Base-by-base conservation (phyloP, 305 asterid species). In the Fraxinus xanthoxyloides region DNA sequence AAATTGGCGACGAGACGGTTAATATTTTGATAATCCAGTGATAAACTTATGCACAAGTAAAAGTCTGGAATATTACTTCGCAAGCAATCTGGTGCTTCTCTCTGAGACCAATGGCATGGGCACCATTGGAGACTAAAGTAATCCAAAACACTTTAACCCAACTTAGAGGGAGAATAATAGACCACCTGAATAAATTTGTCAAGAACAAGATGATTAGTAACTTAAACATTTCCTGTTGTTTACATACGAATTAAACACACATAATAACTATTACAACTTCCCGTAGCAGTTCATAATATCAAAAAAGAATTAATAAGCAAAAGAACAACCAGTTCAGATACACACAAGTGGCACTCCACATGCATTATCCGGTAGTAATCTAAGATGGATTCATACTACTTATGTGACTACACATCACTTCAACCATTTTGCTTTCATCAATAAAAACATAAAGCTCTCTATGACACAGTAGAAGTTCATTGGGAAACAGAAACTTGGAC, bases 71-170 rank as follows among this genome's bases (percentile, higher is more conserved):
- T 79, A 90, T 88, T 87, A 93, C 99, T 86, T 93, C 97, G 78
- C 94, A 79, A 31, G 99, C 90, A 85, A 93, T 88, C 97, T 97
- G 92, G 38, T 86, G 97, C 85, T 85, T 92, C 90, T 94, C 99
- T 86, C 93, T 89, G 81, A 94, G 85, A 78, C 99, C 98, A 77
- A 95, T 90, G 78, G 93, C 92, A 61, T 89, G 90, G 87, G 93
- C 98, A 87, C 98, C 98, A 76, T 82, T 89, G 75, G 91, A 85
- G 40, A 89, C 83, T 24, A 93, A 82, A 80, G 89, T 40, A 80
- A 59, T 79, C 98, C 98, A 95, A 87, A 95, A 92, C 84, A 85
- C 89, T 86, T 89, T 93, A 70, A 89, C 92, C 99, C 99, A 94
- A 88, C 92, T 87, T 80, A 94, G 82, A 48, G 99, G 98, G 65